phyloP scores from a whole-genome alignment of 768 basidiomycete genomes.

The Hortiboletus flavorubellus region DNA sequence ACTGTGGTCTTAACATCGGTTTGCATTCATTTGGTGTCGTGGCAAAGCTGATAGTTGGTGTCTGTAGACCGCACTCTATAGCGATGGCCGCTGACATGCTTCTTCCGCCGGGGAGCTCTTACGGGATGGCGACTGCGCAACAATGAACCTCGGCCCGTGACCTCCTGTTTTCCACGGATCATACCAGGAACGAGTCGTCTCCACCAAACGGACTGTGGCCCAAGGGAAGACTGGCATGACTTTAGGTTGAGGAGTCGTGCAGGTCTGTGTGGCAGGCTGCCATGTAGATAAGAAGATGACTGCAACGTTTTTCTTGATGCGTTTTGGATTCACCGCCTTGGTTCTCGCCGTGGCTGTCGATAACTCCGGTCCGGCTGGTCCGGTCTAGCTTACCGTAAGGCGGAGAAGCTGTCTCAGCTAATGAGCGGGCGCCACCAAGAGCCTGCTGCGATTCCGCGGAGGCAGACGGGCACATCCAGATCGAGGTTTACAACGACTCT shows the following conservation, averaged over 20 bases:
- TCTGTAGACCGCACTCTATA: background rate
- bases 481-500: constrained; percentile 13
- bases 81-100: background rate
- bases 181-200: constrained; percentile 4
- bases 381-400: constrained; percentile 1
- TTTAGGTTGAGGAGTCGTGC: background rate
- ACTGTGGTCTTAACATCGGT: background rate
- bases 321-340: background rate
- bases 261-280: background rate
- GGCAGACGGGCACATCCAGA: constrained; percentile 2
- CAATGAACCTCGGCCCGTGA: background rate
- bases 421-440: background rate
- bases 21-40: background rate
- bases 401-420: constrained; percentile 3
- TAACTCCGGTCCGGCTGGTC: background rate
- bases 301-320: constrained; percentile 4
- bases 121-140: background rate
- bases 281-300: constrained; percentile 1
- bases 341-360: background rate
- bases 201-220: background rate
- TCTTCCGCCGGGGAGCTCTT: background rate
- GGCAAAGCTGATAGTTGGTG: background rate
- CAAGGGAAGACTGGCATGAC: background rate
- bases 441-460: constrained; percentile 23
- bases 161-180: constrained; percentile 16